These are phyloP conservation scores for Lactarius sanguifluus DNA, from an alignment of 768 basidiomycete genomes.

Conservation along the genomic window DNA sequence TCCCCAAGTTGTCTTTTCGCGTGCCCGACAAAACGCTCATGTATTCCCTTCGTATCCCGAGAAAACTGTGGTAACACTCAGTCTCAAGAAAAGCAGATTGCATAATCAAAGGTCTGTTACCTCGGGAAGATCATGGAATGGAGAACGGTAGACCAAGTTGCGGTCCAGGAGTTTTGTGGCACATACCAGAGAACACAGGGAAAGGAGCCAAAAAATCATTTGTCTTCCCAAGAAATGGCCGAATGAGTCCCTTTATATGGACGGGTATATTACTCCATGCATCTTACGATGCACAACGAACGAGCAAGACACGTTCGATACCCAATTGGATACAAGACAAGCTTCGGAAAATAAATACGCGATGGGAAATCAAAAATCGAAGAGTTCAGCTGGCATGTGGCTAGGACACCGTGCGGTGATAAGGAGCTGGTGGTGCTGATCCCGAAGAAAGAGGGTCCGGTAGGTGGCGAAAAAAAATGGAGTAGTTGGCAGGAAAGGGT, in stretches of 20 bases:
- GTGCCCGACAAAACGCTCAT: conserved; percentile 40
- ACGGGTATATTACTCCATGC: neutral
- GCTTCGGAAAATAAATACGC: neutral
- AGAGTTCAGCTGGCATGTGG: neutral
- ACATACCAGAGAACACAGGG: conserved; percentile 1
- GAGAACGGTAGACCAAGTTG: conserved; percentile 45
- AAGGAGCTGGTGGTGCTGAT: neutral
- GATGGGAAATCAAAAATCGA: neutral
- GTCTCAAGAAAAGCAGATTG: neutral
- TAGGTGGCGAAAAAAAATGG: neutral
- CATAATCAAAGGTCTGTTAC: conserved; percentile 6
- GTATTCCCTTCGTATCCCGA: conserved; percentile 40
- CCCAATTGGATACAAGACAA: neutral
- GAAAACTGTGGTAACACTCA: conserved; percentile 37
- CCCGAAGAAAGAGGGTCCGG: neutral
- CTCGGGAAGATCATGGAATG: conserved; percentile 34
- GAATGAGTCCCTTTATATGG: neutral
- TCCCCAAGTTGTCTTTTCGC: conserved; percentile 40
- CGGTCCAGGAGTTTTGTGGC: conserved; percentile 35
- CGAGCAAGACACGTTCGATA: neutral
- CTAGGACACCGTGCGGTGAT: neutral
- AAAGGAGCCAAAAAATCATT: conserved; percentile 3
- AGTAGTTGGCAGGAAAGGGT: neutral
- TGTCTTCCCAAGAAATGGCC: neutral
- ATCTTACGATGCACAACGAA: too few species aligned